Base-by-base conservation (phyloP, 768 basidiomycete species). In the Termitomyces sp. region DNA sequence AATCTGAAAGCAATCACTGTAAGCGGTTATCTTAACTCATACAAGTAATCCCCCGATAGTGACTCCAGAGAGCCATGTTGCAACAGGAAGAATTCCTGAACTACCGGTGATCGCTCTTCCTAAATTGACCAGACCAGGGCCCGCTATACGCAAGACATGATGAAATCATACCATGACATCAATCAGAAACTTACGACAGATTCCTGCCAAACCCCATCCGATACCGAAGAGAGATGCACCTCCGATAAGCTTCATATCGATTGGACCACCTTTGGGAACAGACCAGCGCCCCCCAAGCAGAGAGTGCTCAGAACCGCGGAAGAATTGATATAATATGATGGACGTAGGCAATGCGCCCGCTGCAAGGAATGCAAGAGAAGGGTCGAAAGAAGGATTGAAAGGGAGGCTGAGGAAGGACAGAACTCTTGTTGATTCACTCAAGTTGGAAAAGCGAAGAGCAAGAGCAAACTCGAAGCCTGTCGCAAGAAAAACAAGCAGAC, bases 71-170 rank as follows among this genome's bases (percentile, higher is more conserved):
- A 83, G 43, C 83, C 82, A 85, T 41, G 64, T 67, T 5, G 69
- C 67, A 50, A 70, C 65, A 8, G 71, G 69, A 13, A 62, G 45
- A 10, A 79, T 55, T 26, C 70, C 71, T 5, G 65, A 61, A 44
- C 76, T 71, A 35, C 70, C 67, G 36, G 69, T 66, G 28, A 84
- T 56, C 11, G 79, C 76, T 47, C 77, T 73, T 28, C 85, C 85
- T 28, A 86, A 64, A 63, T 85, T 86, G 33, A 86, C 77, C 18
- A 87, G 70, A n/a, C 72, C 83, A 9, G 85, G 84, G 18, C 84
- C 85, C 58, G 83, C 85, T 87, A 58, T 5, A 41, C 28, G 16
- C 24, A 52, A 53, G n/a, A 47, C 11, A 54, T 45, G 46, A 38
- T 43, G 18, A 61, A 24, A 52, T 51, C 48, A 63, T 61, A 44